Conservation (phyloP, 2,329 filamentous ascomycete genomes). For the Aspergillus hortae region DNA sequence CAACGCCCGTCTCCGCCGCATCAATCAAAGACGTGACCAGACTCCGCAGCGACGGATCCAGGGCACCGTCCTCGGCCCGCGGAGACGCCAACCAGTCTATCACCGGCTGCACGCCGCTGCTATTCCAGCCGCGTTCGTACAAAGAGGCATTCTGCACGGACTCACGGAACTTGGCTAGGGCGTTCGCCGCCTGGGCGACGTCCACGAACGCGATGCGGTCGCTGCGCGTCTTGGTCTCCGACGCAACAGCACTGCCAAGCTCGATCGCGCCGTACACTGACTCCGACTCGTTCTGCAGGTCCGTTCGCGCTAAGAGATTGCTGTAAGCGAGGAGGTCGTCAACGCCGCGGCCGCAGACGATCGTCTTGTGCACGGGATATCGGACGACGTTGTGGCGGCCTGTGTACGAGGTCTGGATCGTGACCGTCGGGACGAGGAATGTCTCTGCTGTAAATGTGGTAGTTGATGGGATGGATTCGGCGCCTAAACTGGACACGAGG, state of each 20-base stretch:
- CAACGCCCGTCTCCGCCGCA: conserved; percentile 32
- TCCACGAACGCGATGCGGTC: conserved; percentile 56
- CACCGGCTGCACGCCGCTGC: conserved; percentile 65
- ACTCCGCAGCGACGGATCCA: conserved; percentile 64
- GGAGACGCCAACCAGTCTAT: conserved; percentile 58
- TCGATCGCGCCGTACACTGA: conserved; percentile 37
- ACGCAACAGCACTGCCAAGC: conserved; percentile 45
- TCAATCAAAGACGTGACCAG: conserved; percentile 66
- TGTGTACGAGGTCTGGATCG: conserved; percentile 62
- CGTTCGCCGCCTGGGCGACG: conserved; percentile 58
- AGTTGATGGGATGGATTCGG: conserved; percentile 48
- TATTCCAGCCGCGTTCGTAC: conserved; percentile 72
- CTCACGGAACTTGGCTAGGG: conserved; percentile 64
- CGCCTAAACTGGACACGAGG: conserved; percentile 52
- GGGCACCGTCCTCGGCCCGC: conserved; percentile 38
- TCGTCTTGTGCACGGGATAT: conserved; percentile 78
- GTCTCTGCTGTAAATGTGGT: conserved; percentile 53
- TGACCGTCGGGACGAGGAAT: conserved; percentile 71
- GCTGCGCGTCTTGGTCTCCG: conserved; percentile 10
- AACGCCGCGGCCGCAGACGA: conserved; percentile 72
- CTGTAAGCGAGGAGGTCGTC: conserved; percentile 54
- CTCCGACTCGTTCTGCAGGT: conserved; percentile 26
- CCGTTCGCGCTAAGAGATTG: conserved; percentile 27
- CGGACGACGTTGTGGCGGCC: conserved; percentile 65
- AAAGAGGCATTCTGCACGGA: conserved; percentile 66